phyloP scores from a whole-genome alignment of 192 early-diverging fungal species.

The Thamnidium elegans region DNA sequence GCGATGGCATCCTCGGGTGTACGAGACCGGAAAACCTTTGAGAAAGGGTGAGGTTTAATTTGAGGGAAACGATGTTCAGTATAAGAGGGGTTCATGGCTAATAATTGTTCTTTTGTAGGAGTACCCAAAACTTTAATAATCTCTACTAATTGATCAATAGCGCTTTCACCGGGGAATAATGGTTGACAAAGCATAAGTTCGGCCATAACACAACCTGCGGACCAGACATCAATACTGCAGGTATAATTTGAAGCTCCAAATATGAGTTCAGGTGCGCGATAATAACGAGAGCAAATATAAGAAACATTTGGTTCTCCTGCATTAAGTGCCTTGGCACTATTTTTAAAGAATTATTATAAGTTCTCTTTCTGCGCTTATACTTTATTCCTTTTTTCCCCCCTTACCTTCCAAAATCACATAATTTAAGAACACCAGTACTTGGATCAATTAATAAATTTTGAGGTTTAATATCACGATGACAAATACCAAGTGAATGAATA shows the following conservation, averaged over 20 bases:
- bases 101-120: conserved; percentile 92
- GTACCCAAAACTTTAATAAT: conserved; percentile 98
- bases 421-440: conserved; percentile 82
- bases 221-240: conserved; percentile 89
- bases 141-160: conserved; percentile 96
- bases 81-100: conserved; percentile 96
- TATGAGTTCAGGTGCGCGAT: conserved; percentile 93
- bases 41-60: conserved; percentile 88
- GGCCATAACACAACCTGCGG: conserved; percentile 93
- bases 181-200: conserved; percentile 92
- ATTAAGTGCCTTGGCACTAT: conserved; percentile 87
- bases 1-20: conserved; percentile 82
- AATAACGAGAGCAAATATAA: conserved; percentile 96
- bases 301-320: conserved; percentile 96
- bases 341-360: background rate
- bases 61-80: conserved; percentile 97
- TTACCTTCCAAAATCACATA: conserved; percentile 92
- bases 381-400: background rate
- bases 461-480: conserved; percentile 98
- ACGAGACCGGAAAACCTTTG: conserved; percentile 80
- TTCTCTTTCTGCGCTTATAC: background rate
- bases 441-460: conserved; percentile 95
- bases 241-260: conserved; percentile 93
- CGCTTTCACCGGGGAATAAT: conserved; percentile 91
- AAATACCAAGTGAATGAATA: conserved; percentile 95